Percentiles rank a stretch among this genome's conserved stretches.
These are phyloP conservation scores for Fennellomyces sp. DNA, from an alignment of 371 early-diverging fungal genomes.

Conservation along the genomic window DNA sequence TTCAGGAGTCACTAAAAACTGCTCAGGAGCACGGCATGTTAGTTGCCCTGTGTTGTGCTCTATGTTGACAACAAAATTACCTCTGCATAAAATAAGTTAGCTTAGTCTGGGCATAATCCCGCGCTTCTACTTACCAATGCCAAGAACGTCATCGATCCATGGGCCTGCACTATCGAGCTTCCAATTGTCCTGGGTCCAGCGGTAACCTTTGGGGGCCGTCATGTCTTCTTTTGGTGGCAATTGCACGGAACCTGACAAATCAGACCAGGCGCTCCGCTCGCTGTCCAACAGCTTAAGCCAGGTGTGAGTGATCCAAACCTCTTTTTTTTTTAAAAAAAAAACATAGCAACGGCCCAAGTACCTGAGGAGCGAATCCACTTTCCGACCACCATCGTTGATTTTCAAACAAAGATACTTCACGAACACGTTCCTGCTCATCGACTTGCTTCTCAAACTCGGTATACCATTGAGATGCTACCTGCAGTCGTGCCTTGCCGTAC, in stretches of 20 bases:
- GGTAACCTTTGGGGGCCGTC: constrained; percentile 41
- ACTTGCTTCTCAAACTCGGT: constrained; percentile 25
- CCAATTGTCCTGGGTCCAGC: constrained; percentile 49
- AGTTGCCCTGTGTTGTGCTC: too few species aligned
- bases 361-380: constrained; percentile 47
- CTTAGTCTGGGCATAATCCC: too few species aligned
- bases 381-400: constrained; percentile 51
- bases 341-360: constrained; percentile 6
- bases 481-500: constrained; percentile 20
- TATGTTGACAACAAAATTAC: background rate
- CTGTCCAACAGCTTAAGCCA: constrained; percentile 15
- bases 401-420: constrained; percentile 43
- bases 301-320: background rate
- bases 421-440: constrained; percentile 14
- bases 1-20: constrained; percentile 27
- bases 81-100: too few species aligned
- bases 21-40: background rate
- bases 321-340: background rate
- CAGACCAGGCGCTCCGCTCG: constrained; percentile 39
- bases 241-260: constrained; percentile 31
- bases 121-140: constrained; percentile 29
- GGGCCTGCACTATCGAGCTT: constrained; percentile 41
- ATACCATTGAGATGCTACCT: constrained; percentile 19
- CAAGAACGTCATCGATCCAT: constrained; percentile 45
- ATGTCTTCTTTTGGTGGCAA: constrained; percentile 36